A percentile compares a stretch with the other conserved stretches of the same genome.
Conservation (phyloP, 179 eudicot genomes). For the Sideroxylon spinosum region DNA sequence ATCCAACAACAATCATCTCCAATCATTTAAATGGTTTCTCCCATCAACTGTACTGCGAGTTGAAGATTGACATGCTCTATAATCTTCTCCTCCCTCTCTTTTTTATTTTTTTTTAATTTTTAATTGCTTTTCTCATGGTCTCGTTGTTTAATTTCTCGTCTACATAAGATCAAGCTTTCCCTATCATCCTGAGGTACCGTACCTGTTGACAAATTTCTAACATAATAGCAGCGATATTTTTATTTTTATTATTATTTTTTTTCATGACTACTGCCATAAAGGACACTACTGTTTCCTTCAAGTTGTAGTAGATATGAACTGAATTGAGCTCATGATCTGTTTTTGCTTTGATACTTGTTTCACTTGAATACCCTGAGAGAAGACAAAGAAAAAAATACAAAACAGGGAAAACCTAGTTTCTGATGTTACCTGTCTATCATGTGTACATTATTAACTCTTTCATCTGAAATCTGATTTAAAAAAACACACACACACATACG, state of each 20-base stretch:
- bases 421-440: neutral
- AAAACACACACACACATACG: too few relatives aligned
- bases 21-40: neutral
- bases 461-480: neutral
- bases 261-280: neutral
- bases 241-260: too few relatives aligned
- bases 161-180: conserved; percentile 2
- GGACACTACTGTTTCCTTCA: neutral
- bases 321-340: neutral
- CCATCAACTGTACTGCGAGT: neutral
- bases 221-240: neutral
- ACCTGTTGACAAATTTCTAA: neutral
- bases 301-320: neutral
- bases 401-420: neutral
- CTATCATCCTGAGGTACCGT: neutral
- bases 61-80: too few relatives aligned
- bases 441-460: neutral
- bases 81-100: too few relatives aligned
- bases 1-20: neutral
- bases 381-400: neutral
- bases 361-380: neutral
- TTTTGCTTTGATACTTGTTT: neutral
- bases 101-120: neutral
- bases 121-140: neutral
- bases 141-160: neutral